phyloP scores from a whole-genome alignment of 176 grass and related monocot species.

The Tillandsia fasciculata region DNA sequence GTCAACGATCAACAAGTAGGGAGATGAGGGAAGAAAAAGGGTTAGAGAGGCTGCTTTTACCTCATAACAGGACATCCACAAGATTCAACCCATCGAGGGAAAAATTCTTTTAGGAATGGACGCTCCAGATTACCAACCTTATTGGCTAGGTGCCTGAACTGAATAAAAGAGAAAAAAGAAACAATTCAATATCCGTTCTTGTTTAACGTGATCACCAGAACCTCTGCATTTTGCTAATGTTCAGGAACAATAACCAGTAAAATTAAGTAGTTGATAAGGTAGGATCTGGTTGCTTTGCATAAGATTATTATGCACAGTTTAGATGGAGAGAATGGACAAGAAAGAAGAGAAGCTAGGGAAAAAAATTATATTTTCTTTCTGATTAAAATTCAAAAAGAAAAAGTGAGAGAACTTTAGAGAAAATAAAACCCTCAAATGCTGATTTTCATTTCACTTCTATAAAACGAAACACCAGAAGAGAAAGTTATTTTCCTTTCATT shows the following conservation, averaged over 20 bases:
- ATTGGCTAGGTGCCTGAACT: constrained; percentile 98
- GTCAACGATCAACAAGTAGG: constrained; percentile 3
- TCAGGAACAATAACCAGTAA: background rate
- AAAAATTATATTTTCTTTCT: too few relatives aligned
- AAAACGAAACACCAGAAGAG: too few relatives aligned
- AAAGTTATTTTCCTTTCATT: too few relatives aligned
- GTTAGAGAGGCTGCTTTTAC: constrained; percentile 25
- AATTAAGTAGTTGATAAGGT: background rate
- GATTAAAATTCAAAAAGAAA: too few relatives aligned
- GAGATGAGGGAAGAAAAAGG: constrained; percentile 4
- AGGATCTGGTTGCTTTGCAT: background rate
- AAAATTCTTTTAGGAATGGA: constrained; percentile 98
- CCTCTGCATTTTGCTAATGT: background rate
- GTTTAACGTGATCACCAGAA: background rate
- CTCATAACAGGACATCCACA: constrained; percentile 87
- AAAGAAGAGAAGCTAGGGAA: too few relatives aligned
- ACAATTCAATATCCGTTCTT: background rate
- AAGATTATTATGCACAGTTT: background rate
- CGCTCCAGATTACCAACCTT: constrained; percentile 95
- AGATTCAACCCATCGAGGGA: constrained; percentile 88
- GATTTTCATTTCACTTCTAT: too few relatives aligned
- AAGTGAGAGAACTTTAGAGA: too few relatives aligned
- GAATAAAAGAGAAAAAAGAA: constrained; percentile 32
- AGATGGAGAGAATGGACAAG: too few relatives aligned
- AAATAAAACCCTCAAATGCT: too few relatives aligned